Base-by-base conservation (phyloP, 768 basidiomycete species). In the Coprinopsis cinerea region DNA sequence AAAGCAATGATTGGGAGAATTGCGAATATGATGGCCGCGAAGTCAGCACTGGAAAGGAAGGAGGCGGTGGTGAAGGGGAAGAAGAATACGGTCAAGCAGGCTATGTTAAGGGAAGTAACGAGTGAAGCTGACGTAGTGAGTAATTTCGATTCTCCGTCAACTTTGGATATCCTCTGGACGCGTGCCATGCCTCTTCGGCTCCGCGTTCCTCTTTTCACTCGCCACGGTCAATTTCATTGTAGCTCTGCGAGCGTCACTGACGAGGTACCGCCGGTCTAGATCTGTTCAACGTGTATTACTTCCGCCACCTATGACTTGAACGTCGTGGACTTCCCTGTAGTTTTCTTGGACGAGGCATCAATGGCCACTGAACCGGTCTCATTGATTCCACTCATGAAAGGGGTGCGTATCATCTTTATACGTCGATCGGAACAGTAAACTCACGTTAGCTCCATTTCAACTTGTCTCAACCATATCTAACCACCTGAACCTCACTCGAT, bases 351-450 rank as follows among this genome's bases (percentile, higher is more conserved):
- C 60, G 93, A 97, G 65, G 94, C 94, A 1, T 91, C 89, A 6
- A 95, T 96, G 92, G 92, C 89, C 26, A 95, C 92, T 2, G 93
- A 97, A 66, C 92, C 93, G 10, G 85, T 91, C 20, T 88, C 91
- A 17, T 70, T 95, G 48, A 85, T 97, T 57, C 91, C 93, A 0
- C 69, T 97, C 36, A 95, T 92, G 87, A 92, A 89, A 78, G 93
- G 93, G 9, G 89, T 92, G 70, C 49, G 88, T 81, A 35, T 49
- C 49, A 51, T 46, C 40, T 41, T 44, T 55, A 24, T 30, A 10
- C 27, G 24, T 36, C 7, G 18, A n/a, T n/a, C n/a, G n/a, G n/a
- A n/a, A n/a, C n/a, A n/a, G n/a, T n/a, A n/a, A n/a, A n/a, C n/a
- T n/a, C n/a, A n/a, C n/a, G n/a, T n/a, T n/a, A n/a, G n/a, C n/a